Evolutionary conservation across 2,329 filamentous ascomycete species (phyloP).

Genomic region (Pyrenophora graminea): DNA sequence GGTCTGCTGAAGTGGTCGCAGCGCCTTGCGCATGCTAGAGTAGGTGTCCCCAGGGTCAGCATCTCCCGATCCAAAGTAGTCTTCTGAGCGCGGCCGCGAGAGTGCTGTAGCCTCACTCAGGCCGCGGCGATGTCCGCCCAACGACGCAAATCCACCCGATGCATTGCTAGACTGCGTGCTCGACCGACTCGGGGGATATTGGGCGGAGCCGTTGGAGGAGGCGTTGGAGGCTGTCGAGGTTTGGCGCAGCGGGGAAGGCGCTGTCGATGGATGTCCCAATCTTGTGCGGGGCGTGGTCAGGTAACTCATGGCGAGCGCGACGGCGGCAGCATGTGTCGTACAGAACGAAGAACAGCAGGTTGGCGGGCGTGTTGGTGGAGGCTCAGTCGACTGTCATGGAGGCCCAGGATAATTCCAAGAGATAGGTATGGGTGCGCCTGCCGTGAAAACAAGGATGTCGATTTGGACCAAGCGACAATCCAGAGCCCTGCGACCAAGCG

Average conservation of each 20-base stretch:
- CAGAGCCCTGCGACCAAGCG: slow-evolving; percentile 29
- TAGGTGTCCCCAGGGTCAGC: slow-evolving; percentile 67
- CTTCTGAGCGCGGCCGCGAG: slow-evolving; percentile 55
- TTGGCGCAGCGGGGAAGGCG: slow-evolving; percentile 59
- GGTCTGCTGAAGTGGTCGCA: slow-evolving; percentile 59
- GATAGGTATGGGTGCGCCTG: slow-evolving; percentile 31
- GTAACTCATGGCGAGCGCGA: slow-evolving; percentile 44
- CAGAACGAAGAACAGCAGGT: slow-evolving; percentile 15
- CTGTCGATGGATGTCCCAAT: slow-evolving; percentile 46
- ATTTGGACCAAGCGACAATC: slow-evolving; percentile 16
- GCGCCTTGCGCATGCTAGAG: slow-evolving; percentile 72
- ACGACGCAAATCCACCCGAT: slow-evolving; percentile 59
- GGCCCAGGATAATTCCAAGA: slow-evolving; percentile 29
- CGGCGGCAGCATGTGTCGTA: slow-evolving; percentile 38
- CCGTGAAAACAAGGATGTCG: slow-evolving; percentile 22
- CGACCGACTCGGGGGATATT: slow-evolving; percentile 62
- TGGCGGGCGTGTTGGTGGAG: slow-evolving; percentile 21
- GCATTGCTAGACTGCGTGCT: slow-evolving; percentile 74
- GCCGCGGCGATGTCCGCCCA: slow-evolving; percentile 69
- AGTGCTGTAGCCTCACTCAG: slow-evolving; percentile 71
- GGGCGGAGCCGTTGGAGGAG: slow-evolving; percentile 68
- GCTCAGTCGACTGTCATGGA: slow-evolving; percentile 34
- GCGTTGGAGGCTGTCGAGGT: slow-evolving; percentile 72
- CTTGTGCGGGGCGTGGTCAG: slow-evolving; percentile 45
- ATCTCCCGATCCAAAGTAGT: slow-evolving; percentile 49